phyloP scores from a whole-genome alignment of 495 filamentous ascomycete species.

The Haplographium delicatum region DNA sequence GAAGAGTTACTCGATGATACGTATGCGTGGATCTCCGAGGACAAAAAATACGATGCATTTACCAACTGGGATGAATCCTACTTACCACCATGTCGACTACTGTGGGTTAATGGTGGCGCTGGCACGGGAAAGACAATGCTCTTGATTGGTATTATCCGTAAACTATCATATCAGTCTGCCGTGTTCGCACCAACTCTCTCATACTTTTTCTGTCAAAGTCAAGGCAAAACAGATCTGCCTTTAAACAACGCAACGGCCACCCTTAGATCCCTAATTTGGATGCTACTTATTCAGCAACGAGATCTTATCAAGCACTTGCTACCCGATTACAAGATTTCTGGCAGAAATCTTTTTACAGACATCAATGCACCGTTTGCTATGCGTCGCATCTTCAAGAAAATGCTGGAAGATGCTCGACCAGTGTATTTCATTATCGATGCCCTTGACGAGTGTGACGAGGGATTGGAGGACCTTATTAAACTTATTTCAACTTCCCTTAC shows the following conservation, averaged over 20 bases:
- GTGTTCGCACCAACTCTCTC: background rate
- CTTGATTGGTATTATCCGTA: background rate
- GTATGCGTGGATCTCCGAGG: slow-evolving; percentile 38
- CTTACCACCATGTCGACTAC: no score
- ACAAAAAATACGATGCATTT: slow-evolving; percentile 34
- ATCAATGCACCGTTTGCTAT: background rate
- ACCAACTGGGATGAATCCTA: slow-evolving; percentile 21
- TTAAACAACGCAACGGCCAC: background rate
- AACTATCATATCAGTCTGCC: background rate
- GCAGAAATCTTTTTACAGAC: background rate
- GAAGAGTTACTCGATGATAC: slow-evolving; percentile 36
- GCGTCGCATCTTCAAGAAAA: background rate
- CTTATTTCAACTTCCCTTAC: background rate
- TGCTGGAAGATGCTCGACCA: background rate
- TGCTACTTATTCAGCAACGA: background rate
- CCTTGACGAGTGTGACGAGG: background rate
- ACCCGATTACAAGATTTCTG: background rate
- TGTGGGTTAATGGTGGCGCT: background rate
- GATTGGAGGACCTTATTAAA: background rate
- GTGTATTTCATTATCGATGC: background rate
- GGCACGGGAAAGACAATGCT: background rate
- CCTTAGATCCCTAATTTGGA: background rate
- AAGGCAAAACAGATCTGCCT: background rate
- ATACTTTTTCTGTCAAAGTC: background rate
- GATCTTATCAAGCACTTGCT: background rate